Percentiles rank a stretch among this genome's conserved stretches.
These are phyloP conservation scores for Diplodia intermedia DNA, from an alignment of 2,329 filamentous ascomycete genomes.

Conservation along the genomic window DNA sequence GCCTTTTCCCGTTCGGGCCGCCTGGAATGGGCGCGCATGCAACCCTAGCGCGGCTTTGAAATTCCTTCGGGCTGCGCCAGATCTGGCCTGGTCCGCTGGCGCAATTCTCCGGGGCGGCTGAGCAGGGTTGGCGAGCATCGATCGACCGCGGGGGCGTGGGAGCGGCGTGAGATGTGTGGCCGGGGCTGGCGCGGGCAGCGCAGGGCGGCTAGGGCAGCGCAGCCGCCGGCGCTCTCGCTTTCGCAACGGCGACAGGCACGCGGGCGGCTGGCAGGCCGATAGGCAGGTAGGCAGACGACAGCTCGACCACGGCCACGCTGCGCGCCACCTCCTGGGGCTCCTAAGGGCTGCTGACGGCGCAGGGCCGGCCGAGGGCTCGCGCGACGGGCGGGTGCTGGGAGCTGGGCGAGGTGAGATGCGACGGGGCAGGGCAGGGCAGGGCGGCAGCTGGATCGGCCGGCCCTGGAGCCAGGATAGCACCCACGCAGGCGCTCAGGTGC, in stretches of 20 bases:
- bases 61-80: conserved; percentile 27
- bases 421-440: conserved; percentile 3
- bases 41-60: conserved; percentile 12
- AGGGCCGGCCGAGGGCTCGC: conserved; percentile 31
- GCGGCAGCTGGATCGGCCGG: conserved; percentile 23
- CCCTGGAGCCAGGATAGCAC: conserved; percentile 26
- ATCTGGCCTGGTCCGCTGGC: conserved; percentile 21
- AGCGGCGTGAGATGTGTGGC: conserved; percentile 21
- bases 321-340: conserved; percentile 27
- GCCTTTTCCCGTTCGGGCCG: conserved; percentile 32
- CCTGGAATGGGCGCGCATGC: conserved; percentile 25
- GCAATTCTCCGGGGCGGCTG: conserved; percentile 32
- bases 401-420: conserved; percentile 16
- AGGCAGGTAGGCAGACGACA: neutral
- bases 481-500: conserved; percentile 23
- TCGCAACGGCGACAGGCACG: neutral
- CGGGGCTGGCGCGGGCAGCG: conserved; percentile 5
- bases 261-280: conserved; percentile 2
- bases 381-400: conserved; percentile 1
- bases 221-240: neutral
- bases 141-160: conserved; percentile 17
- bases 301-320: conserved; percentile 6
- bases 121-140: conserved; percentile 21
- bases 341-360: conserved; percentile 29
- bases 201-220: neutral